A percentile compares a stretch with the other conserved stretches of the same genome.
Conservation (phyloP, 352 stramenopile species). For the Aphanomyces cochlioides region DNA sequence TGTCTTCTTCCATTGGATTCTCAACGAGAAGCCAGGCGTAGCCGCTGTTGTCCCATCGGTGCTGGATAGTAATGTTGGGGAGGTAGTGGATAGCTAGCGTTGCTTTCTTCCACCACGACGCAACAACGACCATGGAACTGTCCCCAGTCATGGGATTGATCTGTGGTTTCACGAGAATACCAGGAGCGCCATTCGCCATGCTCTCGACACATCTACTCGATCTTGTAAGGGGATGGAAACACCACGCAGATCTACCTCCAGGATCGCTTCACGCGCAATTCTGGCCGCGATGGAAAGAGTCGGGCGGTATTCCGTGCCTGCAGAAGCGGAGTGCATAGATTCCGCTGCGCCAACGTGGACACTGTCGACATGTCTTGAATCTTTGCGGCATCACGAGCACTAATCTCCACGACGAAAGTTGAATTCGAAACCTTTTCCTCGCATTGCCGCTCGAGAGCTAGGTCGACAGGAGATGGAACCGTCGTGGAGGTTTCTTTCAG, state of each 20-base stretch:
- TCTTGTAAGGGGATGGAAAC: background rate
- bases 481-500: slow-evolving; percentile 6
- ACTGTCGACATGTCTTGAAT: slow-evolving; percentile 47
- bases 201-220: slow-evolving; percentile 61
- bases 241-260: slow-evolving; percentile 41
- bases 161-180: slow-evolving; percentile 87
- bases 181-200: slow-evolving; percentile 62
- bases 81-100: slow-evolving; percentile 73
- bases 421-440: slow-evolving; percentile 8
- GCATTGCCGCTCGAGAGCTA: background rate
- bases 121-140: slow-evolving; percentile 69
- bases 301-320: slow-evolving; percentile 47
- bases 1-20: slow-evolving; percentile 73
- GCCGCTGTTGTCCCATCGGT: slow-evolving; percentile 40
- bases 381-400: slow-evolving; percentile 29
- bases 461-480: background rate
- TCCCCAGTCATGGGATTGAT: slow-evolving; percentile 88
- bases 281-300: slow-evolving; percentile 60
- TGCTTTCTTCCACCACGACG: slow-evolving; percentile 85
- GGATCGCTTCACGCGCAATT: slow-evolving; percentile 75
- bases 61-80: slow-evolving; percentile 68
- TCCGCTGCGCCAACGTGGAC: slow-evolving; percentile 54
- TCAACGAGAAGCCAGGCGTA: slow-evolving; percentile 63
- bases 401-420: background rate
- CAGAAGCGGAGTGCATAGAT: slow-evolving; percentile 57